Evolutionary conservation across 164 flowering plant species (phyloP).

Genomic region (Taxillus chinensis): DNA sequence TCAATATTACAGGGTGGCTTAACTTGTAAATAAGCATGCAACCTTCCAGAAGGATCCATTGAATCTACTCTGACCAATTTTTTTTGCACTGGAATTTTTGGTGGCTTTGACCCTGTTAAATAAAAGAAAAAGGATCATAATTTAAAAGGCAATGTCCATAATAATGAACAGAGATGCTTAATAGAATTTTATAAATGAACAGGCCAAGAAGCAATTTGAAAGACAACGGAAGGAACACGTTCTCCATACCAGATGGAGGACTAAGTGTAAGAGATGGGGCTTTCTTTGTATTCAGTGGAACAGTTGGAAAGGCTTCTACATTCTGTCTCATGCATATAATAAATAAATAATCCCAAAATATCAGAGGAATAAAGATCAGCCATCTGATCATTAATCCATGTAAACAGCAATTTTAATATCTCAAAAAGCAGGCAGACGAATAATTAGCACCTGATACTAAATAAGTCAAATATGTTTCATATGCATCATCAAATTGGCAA

Average conservation of each 20-base stretch:
- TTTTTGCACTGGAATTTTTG: constrained; percentile 72
- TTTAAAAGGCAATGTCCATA: neutral
- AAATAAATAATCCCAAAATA: neutral
- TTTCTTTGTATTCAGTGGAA: constrained; percentile 21
- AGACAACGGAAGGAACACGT: neutral
- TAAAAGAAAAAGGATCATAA: neutral
- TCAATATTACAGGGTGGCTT: constrained; percentile 31
- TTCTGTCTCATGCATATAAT: constrained; percentile 28
- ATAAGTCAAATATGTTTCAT: too few relatives aligned
- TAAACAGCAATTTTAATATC: too few relatives aligned
- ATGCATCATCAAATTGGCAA: too few relatives aligned
- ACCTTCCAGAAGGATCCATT: constrained; percentile 82
- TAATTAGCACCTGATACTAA: too few relatives aligned
- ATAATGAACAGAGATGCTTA: neutral
- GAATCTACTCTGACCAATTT: constrained; percentile 79
- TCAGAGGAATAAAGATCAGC: neutral
- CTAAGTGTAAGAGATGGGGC: constrained; percentile 16
- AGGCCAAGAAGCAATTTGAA: neutral
- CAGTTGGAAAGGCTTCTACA: constrained; percentile 29
- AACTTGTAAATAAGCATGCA: constrained; percentile 75
- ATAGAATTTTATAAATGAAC: neutral
- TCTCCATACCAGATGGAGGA: constrained; percentile 42
- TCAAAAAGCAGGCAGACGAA: too few relatives aligned
- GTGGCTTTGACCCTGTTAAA: constrained; percentile 35
- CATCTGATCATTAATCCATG: too few relatives aligned